These are phyloP conservation scores for Ettlia oleoabundans DNA, from an alignment of 139 green algal species.

Conservation along the genomic window DNA sequence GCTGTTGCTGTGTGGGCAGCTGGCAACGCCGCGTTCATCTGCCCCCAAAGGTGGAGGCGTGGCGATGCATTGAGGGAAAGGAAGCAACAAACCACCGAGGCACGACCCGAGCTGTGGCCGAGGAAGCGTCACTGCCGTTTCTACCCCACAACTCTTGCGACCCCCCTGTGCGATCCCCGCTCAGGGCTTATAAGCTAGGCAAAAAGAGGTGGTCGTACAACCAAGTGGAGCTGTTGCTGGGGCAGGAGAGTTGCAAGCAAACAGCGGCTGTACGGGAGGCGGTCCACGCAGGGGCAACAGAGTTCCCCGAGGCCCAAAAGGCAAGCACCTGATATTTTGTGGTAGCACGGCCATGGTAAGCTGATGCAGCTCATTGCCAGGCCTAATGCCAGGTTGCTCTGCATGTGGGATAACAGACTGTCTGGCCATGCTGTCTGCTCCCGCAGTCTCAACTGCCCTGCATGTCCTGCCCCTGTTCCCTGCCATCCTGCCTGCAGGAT, in stretches of 20 bases:
- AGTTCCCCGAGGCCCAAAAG: background rate
- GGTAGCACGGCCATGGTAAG: background rate
- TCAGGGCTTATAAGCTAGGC: slow-evolving; percentile 71
- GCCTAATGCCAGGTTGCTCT: background rate
- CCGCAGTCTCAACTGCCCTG: too few species aligned
- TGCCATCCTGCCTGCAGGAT: slow-evolving; percentile 31
- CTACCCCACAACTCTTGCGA: too few species aligned
- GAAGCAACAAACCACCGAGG: too few species aligned
- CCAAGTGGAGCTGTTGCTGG: slow-evolving; percentile 58
- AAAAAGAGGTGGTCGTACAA: slow-evolving; percentile 74
- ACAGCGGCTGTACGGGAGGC: slow-evolving; percentile 21
- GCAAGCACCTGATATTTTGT: background rate
- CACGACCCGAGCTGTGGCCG: too few species aligned
- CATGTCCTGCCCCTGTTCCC: background rate
- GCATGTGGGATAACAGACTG: background rate
- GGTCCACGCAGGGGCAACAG: background rate
- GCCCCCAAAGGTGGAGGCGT: too few species aligned
- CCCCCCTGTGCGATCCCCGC: too few species aligned
- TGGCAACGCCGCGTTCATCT: too few species aligned
- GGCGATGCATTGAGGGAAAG: too few species aligned
- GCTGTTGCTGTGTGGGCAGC: too few species aligned
- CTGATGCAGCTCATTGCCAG: background rate
- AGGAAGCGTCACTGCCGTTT: too few species aligned
- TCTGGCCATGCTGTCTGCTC: background rate
- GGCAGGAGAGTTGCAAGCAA: slow-evolving; percentile 3